These are phyloP conservation scores for Kwoniella bestiolae DNA, from an alignment of 768 basidiomycete species.

Conservation along the genomic window DNA sequence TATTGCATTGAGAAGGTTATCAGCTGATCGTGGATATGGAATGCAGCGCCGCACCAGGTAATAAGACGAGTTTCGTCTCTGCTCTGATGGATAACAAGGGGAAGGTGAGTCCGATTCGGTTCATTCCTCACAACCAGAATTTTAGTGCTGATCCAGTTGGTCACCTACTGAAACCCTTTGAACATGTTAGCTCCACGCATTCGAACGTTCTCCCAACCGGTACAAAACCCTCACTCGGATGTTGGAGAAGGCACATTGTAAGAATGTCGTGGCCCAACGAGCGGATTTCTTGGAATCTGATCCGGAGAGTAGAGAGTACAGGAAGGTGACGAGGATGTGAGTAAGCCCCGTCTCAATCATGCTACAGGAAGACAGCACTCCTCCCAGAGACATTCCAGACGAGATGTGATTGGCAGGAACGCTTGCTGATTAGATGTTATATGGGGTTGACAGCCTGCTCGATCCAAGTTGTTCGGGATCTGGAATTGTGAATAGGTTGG, in stretches of 20 bases:
- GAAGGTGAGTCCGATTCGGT: conserved; percentile 63
- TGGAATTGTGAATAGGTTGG: conserved; percentile 86
- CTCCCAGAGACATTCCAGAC: too few relatives aligned
- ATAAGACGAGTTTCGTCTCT: conserved; percentile 93
- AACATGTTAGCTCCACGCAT: conserved; percentile 67
- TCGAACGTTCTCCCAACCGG: conserved; percentile 81
- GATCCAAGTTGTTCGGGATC: conserved; percentile 97
- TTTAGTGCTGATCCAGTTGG: conserved; percentile 57
- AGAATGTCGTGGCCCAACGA: conserved; percentile 75
- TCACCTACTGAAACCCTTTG: background rate
- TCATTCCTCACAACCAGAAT: background rate
- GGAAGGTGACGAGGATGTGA: conserved; percentile 82
- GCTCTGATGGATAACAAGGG: conserved; percentile 83
- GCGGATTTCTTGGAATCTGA: conserved; percentile 82
- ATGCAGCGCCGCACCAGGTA: conserved; percentile 82
- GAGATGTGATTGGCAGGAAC: too few relatives aligned
- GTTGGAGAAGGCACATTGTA: conserved; percentile 81
- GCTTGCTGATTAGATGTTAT: background rate
- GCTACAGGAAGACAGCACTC: too few relatives aligned
- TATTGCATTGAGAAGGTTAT: too few relatives aligned
- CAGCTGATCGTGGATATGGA: background rate
- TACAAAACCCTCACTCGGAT: conserved; percentile 83
- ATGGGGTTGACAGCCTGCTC: conserved; percentile 65
- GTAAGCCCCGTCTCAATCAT: conserved; percentile 50
- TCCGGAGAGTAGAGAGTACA: conserved; percentile 68